A percentile compares a stretch with the other conserved stretches of the same genome.
Conservation (phyloP, 1,139 yeast species). For the Fermentozyma sake region DNA sequence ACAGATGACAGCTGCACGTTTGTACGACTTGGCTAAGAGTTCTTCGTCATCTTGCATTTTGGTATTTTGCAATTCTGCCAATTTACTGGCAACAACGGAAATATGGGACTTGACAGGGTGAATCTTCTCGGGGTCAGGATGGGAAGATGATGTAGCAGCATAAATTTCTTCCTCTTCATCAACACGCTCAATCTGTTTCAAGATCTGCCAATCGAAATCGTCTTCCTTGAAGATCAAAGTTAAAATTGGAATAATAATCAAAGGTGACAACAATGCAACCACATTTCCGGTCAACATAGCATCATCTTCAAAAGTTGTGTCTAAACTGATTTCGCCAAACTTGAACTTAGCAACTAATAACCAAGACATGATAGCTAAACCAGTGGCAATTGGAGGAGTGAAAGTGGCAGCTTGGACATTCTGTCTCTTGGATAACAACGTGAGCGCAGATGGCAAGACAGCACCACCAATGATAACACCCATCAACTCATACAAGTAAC, state of each 20-base stretch:
- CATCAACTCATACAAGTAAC: slow-evolving; percentile 81
- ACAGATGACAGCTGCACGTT: slow-evolving; percentile 52
- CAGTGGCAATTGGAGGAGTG: slow-evolving; percentile 62
- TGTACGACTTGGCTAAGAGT: slow-evolving; percentile 47
- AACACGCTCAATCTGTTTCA: slow-evolving; percentile 55
- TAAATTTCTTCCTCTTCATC: slow-evolving; percentile 63
- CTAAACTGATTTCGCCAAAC: slow-evolving; percentile 52
- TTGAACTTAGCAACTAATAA: slow-evolving; percentile 53
- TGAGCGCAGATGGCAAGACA: slow-evolving; percentile 70
- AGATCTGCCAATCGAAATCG: slow-evolving; percentile 66
- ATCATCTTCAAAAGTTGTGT: slow-evolving; percentile 67
- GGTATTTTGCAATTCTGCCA: slow-evolving; percentile 33
- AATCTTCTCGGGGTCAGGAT: slow-evolving; percentile 32
- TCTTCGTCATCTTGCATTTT: slow-evolving; percentile 40
- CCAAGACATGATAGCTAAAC: slow-evolving; percentile 64
- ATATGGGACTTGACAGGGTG: slow-evolving; percentile 36
- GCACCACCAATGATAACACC: slow-evolving; percentile 85
- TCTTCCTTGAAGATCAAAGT: slow-evolving; percentile 63
- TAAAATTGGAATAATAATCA: slow-evolving; percentile 60
- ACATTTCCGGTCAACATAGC: slow-evolving; percentile 86
- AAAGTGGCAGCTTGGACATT: slow-evolving; percentile 56
- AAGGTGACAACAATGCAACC: slow-evolving; percentile 75
- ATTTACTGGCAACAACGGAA: slow-evolving; percentile 38
- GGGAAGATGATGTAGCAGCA: slow-evolving; percentile 26
- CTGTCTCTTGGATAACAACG: slow-evolving; percentile 66